Evolutionary conservation across 352 stramenopile species (phyloP).

Genomic region (Phytophthora kernoviae): DNA sequence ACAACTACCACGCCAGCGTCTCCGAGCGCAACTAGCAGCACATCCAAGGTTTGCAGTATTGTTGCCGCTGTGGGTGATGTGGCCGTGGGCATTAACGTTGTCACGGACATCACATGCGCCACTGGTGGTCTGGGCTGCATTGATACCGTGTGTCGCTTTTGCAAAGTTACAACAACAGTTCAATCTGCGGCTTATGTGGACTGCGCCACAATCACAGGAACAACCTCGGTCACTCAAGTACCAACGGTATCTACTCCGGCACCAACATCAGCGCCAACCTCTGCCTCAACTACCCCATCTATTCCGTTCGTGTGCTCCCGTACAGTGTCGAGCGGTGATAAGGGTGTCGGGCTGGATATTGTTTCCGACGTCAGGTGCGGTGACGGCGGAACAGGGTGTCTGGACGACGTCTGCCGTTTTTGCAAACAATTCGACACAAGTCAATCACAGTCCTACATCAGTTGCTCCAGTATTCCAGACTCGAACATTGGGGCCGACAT

Average conservation of each 20-base stretch:
- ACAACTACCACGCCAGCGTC: conserved; percentile 2
- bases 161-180: conserved; percentile 24
- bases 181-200: conserved; percentile 27
- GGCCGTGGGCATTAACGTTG: conserved; percentile 28
- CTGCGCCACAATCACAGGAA: conserved; percentile 17
- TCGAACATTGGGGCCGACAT: conserved; percentile 28
- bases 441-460: conserved; percentile 36
- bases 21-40: not conserved
- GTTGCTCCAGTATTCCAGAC: conserved; percentile 28
- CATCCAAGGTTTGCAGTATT: conserved; percentile 9
- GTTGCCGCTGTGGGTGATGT: conserved; percentile 15
- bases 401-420: conserved; percentile 33
- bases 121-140: conserved; percentile 44
- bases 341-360: conserved; percentile 40
- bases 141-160: conserved; percentile 41
- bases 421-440: conserved; percentile 40
- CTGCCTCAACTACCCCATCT: conserved; percentile 16
- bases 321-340: conserved; percentile 34
- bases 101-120: conserved; percentile 31
- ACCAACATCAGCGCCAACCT: conserved; percentile 3
- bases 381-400: conserved; percentile 41
- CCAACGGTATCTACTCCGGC: conserved; percentile 1
- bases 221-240: not conserved
- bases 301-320: conserved; percentile 23
- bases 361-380: conserved; percentile 44